Evolutionary conservation across 306 rosid species (phyloP), one percentile per base, ranked within the genome.

Genomic region (Inga leiocalycina): DNA sequence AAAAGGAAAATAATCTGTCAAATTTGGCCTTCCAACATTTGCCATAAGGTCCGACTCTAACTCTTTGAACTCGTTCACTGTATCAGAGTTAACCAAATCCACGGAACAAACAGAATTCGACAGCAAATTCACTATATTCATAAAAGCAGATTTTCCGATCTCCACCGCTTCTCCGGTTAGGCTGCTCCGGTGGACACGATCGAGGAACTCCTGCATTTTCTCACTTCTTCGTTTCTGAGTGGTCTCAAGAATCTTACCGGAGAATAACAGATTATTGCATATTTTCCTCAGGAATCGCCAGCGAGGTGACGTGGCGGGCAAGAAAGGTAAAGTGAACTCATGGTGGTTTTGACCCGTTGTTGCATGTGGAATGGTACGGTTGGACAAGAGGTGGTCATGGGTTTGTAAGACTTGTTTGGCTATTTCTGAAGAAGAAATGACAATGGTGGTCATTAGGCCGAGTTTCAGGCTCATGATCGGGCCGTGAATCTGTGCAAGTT

Each of bases 401-500:
- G 75, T 70, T 43, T 70, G 52, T 2, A 70, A 45, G 49, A 69
- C 74, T 20, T 69, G 49, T 69, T 43, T 70, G 34, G 75, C 51
- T 4, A 70, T 70, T n/a, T 41, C 52, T 10, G 52, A 27, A 1
- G 52, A 70, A 41, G 75, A 70, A 17, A 70, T 14, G 32, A 70
- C 15, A 4, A 10, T 41, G 52, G 74, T 39, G 74, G 75, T 70
- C 6, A 41, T 1, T 4, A 20, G 32, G 16, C 75, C 52, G 13
- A 70, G 51, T 41, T 41, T 41, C 6, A 70, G n/a, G 34, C 34
- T 19, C 48, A 68, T 68, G 73, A 68, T 17, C 6, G 73, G 73
- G 48, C 52, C 75, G 5, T 70, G 75, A 70, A 70, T 43, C 4
- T 46, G 17, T 10, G 86, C 79, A 35, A 85, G 89, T 17, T 54